Evolutionary conservation across 768 basidiomycete genomes (phyloP), one percentile per base, ranked within the genome.

Genomic region (Tubosaeta sp.): DNA sequence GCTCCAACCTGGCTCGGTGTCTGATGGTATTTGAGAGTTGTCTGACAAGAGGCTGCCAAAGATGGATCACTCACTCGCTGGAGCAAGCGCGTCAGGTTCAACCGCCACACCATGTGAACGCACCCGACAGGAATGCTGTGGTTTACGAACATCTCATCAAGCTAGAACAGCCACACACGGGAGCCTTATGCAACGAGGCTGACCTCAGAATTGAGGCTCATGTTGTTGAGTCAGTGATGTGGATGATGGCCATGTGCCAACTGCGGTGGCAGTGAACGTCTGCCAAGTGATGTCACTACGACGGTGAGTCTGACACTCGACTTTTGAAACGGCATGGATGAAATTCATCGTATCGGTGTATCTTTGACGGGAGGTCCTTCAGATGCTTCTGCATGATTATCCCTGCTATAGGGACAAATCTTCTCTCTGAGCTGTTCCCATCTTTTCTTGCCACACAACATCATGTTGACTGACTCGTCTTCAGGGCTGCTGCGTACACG

Each of bases 401-500:
- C 50, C 56, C 59, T 19, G 59, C 58, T 50, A 2, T 14, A 29
- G 60, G 61, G 59, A 57, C 12, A 5, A 50, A 69, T 69, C 68
- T 69, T 69, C 68, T 69, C 69, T 71, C 69, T 71, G 68, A 69
- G 32, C 49, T 31, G 11, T 52, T 19, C 22, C 38, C 48, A 5
- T 42, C 37, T n/a, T 16, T 34, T 33, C 2, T 29, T 29, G 42
- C 1, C 43, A 33, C 46, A 32, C 25, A 2, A 6, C 27, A 49
- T 39, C 29, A 22, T 50, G 38, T 44, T 68, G 58, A 66, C 55
- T 7, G 13, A 19, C 45, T 42, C 31, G 44, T 39, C 25, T 51
- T 41, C 48, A 57, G 41, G 46, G 13, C 25, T 34, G 29, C 38
- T 11, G 31, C n/a, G 48, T 34, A 29, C 44, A 33, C 27, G 41